Evolutionary conservation across 495 filamentous ascomycete species (phyloP).

Genomic region (Aspergillus sclerotioniger): DNA sequence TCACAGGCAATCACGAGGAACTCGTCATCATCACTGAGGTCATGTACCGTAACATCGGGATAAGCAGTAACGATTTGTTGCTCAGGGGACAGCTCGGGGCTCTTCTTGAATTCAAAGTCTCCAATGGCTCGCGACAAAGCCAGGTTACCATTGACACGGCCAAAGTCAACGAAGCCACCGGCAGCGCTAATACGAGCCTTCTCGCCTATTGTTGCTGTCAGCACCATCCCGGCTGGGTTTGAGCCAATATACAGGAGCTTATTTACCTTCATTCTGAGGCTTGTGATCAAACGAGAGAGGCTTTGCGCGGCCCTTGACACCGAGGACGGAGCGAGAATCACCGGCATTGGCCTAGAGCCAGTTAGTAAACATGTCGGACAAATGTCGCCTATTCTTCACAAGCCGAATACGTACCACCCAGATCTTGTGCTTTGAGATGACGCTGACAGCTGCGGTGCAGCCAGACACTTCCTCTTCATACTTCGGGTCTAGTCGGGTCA

Average conservation of each 20-base stretch:
- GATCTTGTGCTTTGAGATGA: constrained; percentile 88
- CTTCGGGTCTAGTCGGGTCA: constrained; percentile 69
- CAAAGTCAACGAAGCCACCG: constrained; percentile 97
- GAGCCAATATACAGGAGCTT: constrained; percentile 1
- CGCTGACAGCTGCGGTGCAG: constrained; percentile 87
- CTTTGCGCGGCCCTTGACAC: constrained; percentile 94
- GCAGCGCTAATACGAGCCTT: constrained; percentile 94
- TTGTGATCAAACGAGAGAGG: constrained; percentile 98
- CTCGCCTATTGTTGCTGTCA: constrained; percentile 62
- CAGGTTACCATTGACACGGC: constrained; percentile 95
- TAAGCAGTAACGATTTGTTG: constrained; percentile 97
- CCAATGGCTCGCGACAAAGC: constrained; percentile 97
- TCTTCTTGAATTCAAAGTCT: constrained; percentile 99
- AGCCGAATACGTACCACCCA: constrained; percentile 77
- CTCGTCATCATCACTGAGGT: constrained; percentile 89
- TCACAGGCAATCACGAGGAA: constrained; percentile 97
- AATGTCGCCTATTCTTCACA: background rate
- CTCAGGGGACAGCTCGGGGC: constrained; percentile 90
- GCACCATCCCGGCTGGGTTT: background rate
- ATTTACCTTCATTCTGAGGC: constrained; percentile 90
- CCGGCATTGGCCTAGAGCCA: constrained; percentile 81
- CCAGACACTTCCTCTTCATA: constrained; percentile 98
- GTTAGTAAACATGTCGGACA: constrained; percentile 10
- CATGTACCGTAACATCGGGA: constrained; percentile 88
- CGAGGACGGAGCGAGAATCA: constrained; percentile 90